A percentile compares a stretch with the other conserved stretches of the same genome.
phyloP scores from a whole-genome alignment of 768 basidiomycete species.

The Dendrothele bispora region DNA sequence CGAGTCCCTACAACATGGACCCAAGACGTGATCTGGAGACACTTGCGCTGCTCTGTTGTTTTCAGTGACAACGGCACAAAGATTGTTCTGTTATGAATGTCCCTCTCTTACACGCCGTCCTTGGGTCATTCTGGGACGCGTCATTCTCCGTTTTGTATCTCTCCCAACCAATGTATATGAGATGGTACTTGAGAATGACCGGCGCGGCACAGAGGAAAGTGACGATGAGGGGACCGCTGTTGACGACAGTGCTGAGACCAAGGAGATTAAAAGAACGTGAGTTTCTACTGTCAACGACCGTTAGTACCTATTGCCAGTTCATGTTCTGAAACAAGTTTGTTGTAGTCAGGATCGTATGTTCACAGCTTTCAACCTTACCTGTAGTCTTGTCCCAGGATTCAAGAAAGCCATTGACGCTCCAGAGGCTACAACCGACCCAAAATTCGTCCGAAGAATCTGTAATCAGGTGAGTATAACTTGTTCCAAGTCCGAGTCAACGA shows the following conservation, averaged over 20 bases:
- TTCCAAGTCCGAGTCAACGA: conserved; percentile 2
- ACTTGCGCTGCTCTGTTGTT: no score
- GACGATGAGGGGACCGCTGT: neutral
- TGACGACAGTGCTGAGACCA: neutral
- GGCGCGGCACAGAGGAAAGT: neutral
- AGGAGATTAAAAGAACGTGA: neutral
- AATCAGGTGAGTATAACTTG: neutral
- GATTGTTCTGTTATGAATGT: no score
- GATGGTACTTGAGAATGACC: neutral
- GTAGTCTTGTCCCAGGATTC: neutral
- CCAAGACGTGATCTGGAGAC: no score
- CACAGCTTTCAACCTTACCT: neutral
- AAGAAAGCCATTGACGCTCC: neutral
- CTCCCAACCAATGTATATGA: neutral
- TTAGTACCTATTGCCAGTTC: neutral
- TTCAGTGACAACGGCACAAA: no score
- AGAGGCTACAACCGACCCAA: neutral
- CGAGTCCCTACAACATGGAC: no score
- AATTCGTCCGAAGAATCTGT: neutral
- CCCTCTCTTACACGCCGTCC: no score
- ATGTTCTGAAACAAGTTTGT: neutral
- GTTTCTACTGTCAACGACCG: neutral
- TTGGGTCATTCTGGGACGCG: neutral
- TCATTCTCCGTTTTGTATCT: neutral
- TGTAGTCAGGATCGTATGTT: neutral